A percentile compares a stretch with the other conserved stretches of the same genome.
These are phyloP conservation scores for Nannochloropsis salina DNA, from an alignment of 108 stramenopile species.

Conservation along the genomic window DNA sequence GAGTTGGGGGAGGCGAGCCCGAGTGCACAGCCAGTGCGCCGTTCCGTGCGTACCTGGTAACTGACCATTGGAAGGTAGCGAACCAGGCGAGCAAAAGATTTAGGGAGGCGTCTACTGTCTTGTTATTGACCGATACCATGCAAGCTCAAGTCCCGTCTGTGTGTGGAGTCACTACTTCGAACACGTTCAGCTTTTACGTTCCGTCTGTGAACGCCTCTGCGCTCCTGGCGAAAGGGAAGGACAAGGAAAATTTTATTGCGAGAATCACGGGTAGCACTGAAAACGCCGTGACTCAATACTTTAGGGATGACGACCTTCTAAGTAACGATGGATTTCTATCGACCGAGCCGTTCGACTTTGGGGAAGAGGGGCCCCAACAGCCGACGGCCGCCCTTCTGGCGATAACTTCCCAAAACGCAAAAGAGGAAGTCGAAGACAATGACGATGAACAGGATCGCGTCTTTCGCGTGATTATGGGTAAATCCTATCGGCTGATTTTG, in stretches of 20 bases:
- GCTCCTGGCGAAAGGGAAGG: conserved; percentile 1
- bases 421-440: background rate
- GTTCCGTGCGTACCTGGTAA: conserved; percentile 11
- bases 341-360: too few species aligned
- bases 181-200: background rate
- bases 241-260: background rate
- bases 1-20: background rate
- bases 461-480: background rate
- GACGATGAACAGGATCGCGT: background rate
- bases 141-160: background rate
- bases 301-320: too few species aligned
- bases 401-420: background rate
- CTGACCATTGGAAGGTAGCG: conserved; percentile 8
- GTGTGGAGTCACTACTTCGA: background rate
- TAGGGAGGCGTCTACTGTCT: background rate
- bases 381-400: background rate
- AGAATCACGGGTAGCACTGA: background rate
- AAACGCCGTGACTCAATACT: background rate
- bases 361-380: background rate
- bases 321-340: too few species aligned
- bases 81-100: background rate
- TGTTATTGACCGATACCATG: background rate
- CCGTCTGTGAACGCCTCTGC: background rate
- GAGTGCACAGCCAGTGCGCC: background rate
- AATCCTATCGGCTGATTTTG: background rate